A percentile compares a stretch with the other conserved stretches of the same genome.
phyloP scores from a whole-genome alignment of 1,284 basidiomycete species.

The Veloboletus limbatus region DNA sequence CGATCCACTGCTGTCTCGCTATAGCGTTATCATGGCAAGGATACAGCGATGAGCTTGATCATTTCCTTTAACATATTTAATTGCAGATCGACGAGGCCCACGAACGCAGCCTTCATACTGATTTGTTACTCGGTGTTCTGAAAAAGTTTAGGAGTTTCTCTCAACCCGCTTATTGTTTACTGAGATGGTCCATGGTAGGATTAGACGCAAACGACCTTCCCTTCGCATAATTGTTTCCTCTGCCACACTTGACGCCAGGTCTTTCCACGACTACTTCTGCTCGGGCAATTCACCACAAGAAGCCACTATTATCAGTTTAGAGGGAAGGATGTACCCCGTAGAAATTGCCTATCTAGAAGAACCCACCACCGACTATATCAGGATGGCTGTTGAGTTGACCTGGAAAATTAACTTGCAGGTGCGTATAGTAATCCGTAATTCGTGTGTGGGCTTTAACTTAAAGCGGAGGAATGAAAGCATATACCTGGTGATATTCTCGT shows the following conservation, averaged over 20 bases:
- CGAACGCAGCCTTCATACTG: constrained; percentile 92
- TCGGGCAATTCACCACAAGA: constrained; percentile 47
- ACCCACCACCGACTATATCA: constrained; percentile 78
- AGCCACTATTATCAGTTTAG: constrained; percentile 81
- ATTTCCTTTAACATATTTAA: constrained; percentile 8
- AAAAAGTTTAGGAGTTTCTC: constrained; percentile 65
- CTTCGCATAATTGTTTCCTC: constrained; percentile 91
- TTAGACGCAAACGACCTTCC: constrained; percentile 84
- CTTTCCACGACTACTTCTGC: constrained; percentile 88
- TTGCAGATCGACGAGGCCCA: constrained; percentile 93
- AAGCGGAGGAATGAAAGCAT: constrained; percentile 40
- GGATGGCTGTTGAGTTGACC: constrained; percentile 79
- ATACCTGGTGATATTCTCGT: constrained; percentile 88
- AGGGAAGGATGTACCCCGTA: constrained; percentile 93
- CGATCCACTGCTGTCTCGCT: constrained; percentile 85
- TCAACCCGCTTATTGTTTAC: constrained; percentile 13
- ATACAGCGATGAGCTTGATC: constrained; percentile 12
- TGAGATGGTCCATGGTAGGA: constrained; percentile 44
- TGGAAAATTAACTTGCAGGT: constrained; percentile 87
- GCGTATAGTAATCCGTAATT: not conserved
- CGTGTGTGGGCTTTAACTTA: constrained; percentile 1
- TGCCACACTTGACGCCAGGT: constrained; percentile 90
- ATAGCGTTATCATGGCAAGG: constrained; percentile 92
- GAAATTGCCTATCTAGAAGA: constrained; percentile 76
- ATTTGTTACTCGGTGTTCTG: constrained; percentile 87